Percentiles rank a stretch among this genome's conserved stretches.
Evolutionary conservation across 2,329 filamentous ascomycete species (phyloP).

Genomic region (Pseudogymnoascus sp.): DNA sequence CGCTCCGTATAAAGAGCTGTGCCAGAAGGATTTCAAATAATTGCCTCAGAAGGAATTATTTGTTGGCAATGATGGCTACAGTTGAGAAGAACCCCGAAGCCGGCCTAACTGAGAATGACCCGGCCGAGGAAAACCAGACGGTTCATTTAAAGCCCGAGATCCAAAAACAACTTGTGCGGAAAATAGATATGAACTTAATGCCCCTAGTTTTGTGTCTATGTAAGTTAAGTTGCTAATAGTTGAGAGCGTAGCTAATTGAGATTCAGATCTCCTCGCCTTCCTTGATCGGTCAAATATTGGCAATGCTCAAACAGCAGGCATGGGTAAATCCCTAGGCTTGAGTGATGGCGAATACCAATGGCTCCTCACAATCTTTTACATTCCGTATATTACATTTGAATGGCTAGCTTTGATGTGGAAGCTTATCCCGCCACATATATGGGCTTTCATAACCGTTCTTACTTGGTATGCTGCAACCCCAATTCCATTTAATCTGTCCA

Average conservation of each 20-base stretch:
- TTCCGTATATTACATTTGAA: slow-evolving; percentile 36
- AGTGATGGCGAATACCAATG: slow-evolving; percentile 35
- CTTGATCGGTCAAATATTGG: slow-evolving; percentile 47
- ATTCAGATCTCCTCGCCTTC: slow-evolving; percentile 38
- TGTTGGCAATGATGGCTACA: neutral
- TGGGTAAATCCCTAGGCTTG: slow-evolving; percentile 43
- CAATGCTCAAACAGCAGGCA: slow-evolving; percentile 49
- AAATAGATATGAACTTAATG: slow-evolving; percentile 54
- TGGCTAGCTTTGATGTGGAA: slow-evolving; percentile 35
- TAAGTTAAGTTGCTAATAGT: slow-evolving; percentile 11
- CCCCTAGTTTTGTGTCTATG: slow-evolving; percentile 21
- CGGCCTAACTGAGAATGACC: neutral
- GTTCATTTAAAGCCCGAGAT: slow-evolving; percentile 12
- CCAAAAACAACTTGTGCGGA: slow-evolving; percentile 47
- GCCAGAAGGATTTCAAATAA: neutral
- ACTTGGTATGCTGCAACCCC: neutral
- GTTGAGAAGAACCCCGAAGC: neutral
- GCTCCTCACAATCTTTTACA: slow-evolving; percentile 36
- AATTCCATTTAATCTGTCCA: neutral
- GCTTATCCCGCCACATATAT: slow-evolving; percentile 33
- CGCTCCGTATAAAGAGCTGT: neutral
- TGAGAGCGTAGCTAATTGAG: neutral
- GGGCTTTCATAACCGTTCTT: slow-evolving; percentile 20
- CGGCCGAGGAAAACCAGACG: neutral
- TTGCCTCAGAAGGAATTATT: neutral